Conservation (phyloP, 257 asterid genomes). For the Misopates orontium region DNA sequence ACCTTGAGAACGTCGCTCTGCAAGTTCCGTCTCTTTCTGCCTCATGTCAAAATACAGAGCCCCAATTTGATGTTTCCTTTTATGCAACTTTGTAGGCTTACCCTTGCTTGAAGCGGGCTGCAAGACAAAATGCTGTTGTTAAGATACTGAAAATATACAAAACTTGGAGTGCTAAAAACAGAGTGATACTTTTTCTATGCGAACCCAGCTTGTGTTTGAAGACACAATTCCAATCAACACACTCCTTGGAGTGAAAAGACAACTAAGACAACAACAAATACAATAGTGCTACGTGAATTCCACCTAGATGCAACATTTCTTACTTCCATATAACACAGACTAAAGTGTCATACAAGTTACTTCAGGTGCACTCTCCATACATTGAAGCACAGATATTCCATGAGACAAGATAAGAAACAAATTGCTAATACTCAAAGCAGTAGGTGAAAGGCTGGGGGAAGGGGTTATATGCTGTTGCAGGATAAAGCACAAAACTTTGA, state of each 20-base stretch:
- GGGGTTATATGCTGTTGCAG: no score
- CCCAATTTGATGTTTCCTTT: conserved; percentile 93
- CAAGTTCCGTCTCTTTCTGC: conserved; percentile 78
- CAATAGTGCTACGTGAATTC: no score
- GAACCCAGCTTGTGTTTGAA: no score
- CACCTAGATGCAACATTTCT: no score
- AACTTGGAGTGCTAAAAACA: neutral
- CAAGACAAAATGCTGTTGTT: conserved; percentile 28
- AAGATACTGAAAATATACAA: conserved; percentile 6
- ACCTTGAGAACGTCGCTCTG: conserved; percentile 86
- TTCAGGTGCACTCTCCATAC: no score
- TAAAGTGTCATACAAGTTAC: no score
- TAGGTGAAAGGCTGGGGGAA: no score
- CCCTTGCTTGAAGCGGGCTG: conserved; percentile 87
- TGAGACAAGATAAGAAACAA: no score
- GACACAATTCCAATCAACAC: neutral
- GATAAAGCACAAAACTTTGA: no score
- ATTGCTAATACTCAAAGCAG: no score
- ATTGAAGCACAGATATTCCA: no score
- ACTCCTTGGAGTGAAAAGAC: neutral
- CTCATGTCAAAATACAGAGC: conserved; percentile 75
- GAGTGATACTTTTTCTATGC: neutral
- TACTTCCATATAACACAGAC: no score
- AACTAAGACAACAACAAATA: neutral
- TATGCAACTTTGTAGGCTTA: conserved; percentile 87